Conservation (phyloP, 2,329 filamentous ascomycete species). For the Venturia carpophila region DNA sequence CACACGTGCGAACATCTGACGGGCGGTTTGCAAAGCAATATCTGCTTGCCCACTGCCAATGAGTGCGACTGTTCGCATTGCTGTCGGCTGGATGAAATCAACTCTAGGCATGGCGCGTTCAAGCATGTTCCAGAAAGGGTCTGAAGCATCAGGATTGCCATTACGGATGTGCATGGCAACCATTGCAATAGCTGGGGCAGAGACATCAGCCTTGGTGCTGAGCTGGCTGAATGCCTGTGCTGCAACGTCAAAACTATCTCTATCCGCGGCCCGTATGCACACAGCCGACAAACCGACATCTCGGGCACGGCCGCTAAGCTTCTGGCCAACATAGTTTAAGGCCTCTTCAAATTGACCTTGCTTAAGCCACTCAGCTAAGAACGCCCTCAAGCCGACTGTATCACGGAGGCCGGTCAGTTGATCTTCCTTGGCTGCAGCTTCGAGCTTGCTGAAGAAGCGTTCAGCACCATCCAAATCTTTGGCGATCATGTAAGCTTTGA, state of each 20-base stretch:
- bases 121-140: slow-evolving; percentile 72
- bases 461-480: slow-evolving; percentile 73
- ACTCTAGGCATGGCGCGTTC: slow-evolving; percentile 52
- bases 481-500: slow-evolving; percentile 79
- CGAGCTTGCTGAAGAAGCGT: slow-evolving; percentile 77
- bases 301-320: slow-evolving; percentile 51
- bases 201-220: slow-evolving; percentile 40
- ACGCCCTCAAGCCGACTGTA: slow-evolving; percentile 62
- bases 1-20: slow-evolving; percentile 81
- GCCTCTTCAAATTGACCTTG: slow-evolving; percentile 65
- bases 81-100: slow-evolving; percentile 74
- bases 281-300: slow-evolving; percentile 62
- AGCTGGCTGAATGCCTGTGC: slow-evolving; percentile 46
- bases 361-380: slow-evolving; percentile 70
- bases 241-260: slow-evolving; percentile 61
- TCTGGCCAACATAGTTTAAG: slow-evolving; percentile 59
- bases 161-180: slow-evolving; percentile 78
- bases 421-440: slow-evolving; percentile 45
- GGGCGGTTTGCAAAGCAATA: slow-evolving; percentile 71
- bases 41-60: slow-evolving; percentile 76
- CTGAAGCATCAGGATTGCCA: slow-evolving; percentile 69
- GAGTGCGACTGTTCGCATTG: slow-evolving; percentile 84
- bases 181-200: slow-evolving; percentile 64
- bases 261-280: slow-evolving; percentile 71
- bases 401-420: slow-evolving; percentile 59